phyloP scores from a whole-genome alignment of 2,329 filamentous ascomycete genomes.

The Ramularia endophylla region DNA sequence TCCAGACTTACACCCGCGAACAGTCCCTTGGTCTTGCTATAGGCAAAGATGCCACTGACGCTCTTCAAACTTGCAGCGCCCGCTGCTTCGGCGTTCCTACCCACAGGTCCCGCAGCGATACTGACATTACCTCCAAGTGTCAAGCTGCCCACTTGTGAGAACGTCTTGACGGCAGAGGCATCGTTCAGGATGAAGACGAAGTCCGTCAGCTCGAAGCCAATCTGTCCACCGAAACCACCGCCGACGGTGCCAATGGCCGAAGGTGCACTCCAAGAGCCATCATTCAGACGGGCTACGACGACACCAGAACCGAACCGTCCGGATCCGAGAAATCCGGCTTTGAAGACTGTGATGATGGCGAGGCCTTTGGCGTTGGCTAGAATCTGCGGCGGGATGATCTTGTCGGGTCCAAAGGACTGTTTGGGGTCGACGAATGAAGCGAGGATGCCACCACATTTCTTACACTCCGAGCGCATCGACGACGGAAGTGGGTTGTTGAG shows the following conservation, averaged over 20 bases:
- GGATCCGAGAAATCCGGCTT: constrained; percentile 79
- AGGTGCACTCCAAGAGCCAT: constrained; percentile 75
- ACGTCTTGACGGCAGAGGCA: constrained; percentile 78
- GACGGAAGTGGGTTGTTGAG: constrained; percentile 51
- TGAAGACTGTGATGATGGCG: constrained; percentile 78
- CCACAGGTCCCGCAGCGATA: constrained; percentile 87
- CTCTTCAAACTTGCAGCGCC: constrained; percentile 86
- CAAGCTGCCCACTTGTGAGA: constrained; percentile 84
- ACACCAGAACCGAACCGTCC: constrained; percentile 76
- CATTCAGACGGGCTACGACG: constrained; percentile 70
- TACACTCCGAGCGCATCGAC: constrained; percentile 46
- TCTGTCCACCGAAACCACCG: constrained; percentile 77
- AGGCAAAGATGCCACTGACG: constrained; percentile 89
- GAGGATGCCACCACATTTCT: constrained; percentile 68
- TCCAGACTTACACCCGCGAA: constrained; percentile 95
- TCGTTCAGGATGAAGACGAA: constrained; percentile 99
- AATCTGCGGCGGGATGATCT: constrained; percentile 87
- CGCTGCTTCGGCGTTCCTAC: constrained; percentile 91
- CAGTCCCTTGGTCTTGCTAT: constrained; percentile 95
- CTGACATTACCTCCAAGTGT: constrained; percentile 96
- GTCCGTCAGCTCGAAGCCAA: constrained; percentile 81
- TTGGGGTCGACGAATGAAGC: constrained; percentile 89
- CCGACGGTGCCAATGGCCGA: constrained; percentile 75
- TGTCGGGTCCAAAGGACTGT: constrained; percentile 92
- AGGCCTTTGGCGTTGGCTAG: constrained; percentile 90